Evolutionary conservation across 345 rosid species (phyloP).

Genomic region (Boechera retrofracta): DNA sequence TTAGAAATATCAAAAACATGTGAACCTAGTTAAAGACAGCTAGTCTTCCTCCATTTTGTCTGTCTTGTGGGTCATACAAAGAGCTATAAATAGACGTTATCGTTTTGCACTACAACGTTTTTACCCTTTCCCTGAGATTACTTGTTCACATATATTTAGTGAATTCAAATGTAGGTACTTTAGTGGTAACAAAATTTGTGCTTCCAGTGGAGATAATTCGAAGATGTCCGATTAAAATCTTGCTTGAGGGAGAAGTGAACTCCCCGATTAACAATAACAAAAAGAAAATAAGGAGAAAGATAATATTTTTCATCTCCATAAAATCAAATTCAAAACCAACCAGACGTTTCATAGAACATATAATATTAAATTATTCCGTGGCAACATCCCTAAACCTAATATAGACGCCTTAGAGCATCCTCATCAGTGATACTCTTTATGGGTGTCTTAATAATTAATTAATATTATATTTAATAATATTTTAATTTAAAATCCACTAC

Average conservation of each 20-base stretch:
- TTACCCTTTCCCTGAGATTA: slow-evolving; percentile 20
- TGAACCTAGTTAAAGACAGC: slow-evolving; percentile 17
- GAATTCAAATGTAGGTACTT: not conserved
- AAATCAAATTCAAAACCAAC: not conserved
- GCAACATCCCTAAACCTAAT: not conserved
- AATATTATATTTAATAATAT: too few relatives aligned
- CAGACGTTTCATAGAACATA: not conserved
- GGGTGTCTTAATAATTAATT: too few relatives aligned
- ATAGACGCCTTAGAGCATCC: not conserved
- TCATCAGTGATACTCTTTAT: too few relatives aligned
- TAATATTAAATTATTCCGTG: not conserved
- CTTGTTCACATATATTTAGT: not conserved
- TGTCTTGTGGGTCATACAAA: slow-evolving; percentile 26
- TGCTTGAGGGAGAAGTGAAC: too few relatives aligned
- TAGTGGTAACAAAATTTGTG: not conserved
- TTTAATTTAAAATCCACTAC: too few relatives aligned
- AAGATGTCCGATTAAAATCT: too few relatives aligned
- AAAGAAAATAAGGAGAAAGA: not conserved
- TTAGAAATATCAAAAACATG: not conserved
- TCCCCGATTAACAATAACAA: too few relatives aligned
- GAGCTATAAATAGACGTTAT: slow-evolving; percentile 10
- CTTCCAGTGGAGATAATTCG: too few relatives aligned
- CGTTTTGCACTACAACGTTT: slow-evolving; percentile 4
- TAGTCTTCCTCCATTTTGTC: not conserved
- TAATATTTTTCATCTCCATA: not conserved